These are phyloP conservation scores for Fomitopsis pulvina DNA, from an alignment of 768 basidiomycete species.

Conservation along the genomic window DNA sequence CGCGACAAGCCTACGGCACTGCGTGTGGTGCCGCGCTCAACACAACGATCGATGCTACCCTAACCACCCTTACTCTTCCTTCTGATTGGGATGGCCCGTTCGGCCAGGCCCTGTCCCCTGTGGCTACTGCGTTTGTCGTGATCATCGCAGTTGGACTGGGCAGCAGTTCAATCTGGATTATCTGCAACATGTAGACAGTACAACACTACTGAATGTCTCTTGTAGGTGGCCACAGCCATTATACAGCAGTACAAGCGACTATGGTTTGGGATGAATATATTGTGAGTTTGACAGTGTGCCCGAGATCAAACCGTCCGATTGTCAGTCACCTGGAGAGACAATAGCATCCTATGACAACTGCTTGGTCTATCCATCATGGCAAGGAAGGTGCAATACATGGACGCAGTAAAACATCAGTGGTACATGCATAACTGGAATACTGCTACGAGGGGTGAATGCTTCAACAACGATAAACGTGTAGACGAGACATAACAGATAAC, in stretches of 20 bases:
- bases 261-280: no score
- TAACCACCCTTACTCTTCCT: slow-evolving; percentile 40
- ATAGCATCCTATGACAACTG: neutral
- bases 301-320: no score
- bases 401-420: slow-evolving; percentile 8
- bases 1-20: slow-evolving; percentile 43
- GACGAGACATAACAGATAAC: slow-evolving; percentile 15
- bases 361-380: neutral
- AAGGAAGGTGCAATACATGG: slow-evolving; percentile 4
- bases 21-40: slow-evolving; percentile 36
- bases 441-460: slow-evolving; percentile 19
- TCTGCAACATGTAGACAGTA: slow-evolving; percentile 44
- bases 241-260: no score
- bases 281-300: no score
- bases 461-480: slow-evolving; percentile 13
- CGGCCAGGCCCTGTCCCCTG: slow-evolving; percentile 37
- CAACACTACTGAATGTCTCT: neutral
- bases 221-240: neutral
- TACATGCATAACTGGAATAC: slow-evolving; percentile 20
- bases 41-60: slow-evolving; percentile 30
- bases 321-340: neutral
- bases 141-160: slow-evolving; percentile 41
- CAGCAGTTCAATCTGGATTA: slow-evolving; percentile 37
- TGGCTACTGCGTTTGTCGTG: slow-evolving; percentile 39
- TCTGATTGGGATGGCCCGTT: slow-evolving; percentile 56